These are phyloP conservation scores for Exophiala lecanii-corni DNA, from an alignment of 2,329 filamentous ascomycete genomes.

Conservation along the genomic window DNA sequence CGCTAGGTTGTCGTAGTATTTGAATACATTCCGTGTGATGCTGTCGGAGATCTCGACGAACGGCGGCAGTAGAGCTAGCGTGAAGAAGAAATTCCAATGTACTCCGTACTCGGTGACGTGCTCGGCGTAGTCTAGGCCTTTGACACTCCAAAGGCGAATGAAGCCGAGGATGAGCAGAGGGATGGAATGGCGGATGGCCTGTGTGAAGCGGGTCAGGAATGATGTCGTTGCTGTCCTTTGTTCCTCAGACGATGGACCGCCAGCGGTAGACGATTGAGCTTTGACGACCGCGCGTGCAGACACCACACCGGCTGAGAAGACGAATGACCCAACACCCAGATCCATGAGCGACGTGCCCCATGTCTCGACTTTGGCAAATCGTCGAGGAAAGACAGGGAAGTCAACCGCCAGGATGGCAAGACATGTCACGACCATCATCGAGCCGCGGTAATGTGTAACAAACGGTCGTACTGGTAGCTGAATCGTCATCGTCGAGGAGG, in stretches of 20 bases:
- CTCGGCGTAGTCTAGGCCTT: slow-evolving; percentile 91
- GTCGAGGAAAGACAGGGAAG: slow-evolving; percentile 84
- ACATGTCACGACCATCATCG: slow-evolving; percentile 87
- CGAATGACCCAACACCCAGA: slow-evolving; percentile 92
- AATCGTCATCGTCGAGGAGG: slow-evolving; percentile 6
- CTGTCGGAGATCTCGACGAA: slow-evolving; percentile 77
- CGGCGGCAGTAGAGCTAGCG: slow-evolving; percentile 78
- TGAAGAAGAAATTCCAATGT: slow-evolving; percentile 99
- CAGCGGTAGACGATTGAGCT: slow-evolving; percentile 28
- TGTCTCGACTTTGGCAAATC: slow-evolving; percentile 97
- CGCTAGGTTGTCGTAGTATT: slow-evolving; percentile 63
- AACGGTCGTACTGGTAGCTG: slow-evolving; percentile 67
- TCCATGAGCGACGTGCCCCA: slow-evolving; percentile 99
- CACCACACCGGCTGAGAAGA: slow-evolving; percentile 90
- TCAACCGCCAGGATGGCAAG: slow-evolving; percentile 94
- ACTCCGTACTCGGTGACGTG: slow-evolving; percentile 97
- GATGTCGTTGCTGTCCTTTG: slow-evolving; percentile 16
- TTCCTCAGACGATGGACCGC: background rate
- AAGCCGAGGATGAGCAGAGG: slow-evolving; percentile 77
- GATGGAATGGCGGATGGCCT: slow-evolving; percentile 72
- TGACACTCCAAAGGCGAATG: slow-evolving; percentile 79
- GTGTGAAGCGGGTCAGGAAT: slow-evolving; percentile 55
- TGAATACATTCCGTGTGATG: slow-evolving; percentile 58
- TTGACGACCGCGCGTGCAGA: slow-evolving; percentile 64
- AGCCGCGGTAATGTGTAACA: slow-evolving; percentile 82